A percentile compares a stretch with the other conserved stretches of the same genome.
Conservation (phyloP, 2,329 filamentous ascomycete species). For the Endoconidiophora laricicola region DNA sequence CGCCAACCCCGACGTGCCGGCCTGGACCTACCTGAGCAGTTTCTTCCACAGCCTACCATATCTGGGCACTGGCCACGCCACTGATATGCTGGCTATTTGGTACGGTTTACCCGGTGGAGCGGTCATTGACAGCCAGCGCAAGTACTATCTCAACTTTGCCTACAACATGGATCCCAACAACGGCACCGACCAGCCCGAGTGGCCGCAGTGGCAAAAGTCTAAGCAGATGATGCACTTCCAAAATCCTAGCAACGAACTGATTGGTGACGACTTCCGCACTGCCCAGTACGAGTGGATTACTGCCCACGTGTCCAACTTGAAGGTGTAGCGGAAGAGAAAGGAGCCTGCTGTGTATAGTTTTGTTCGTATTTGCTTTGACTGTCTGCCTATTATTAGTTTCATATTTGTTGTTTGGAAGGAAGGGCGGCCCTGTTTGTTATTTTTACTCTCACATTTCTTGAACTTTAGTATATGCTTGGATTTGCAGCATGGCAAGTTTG, state of each 20-base stretch:
- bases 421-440: neutral
- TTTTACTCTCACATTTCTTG: neutral
- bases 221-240: slow-evolving; percentile 20
- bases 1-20: slow-evolving; percentile 28
- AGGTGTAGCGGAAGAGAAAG: slow-evolving; percentile 10
- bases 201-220: slow-evolving; percentile 25
- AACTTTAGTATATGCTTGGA: too few species aligned
- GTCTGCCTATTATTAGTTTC: neutral
- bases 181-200: slow-evolving; percentile 18
- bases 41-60: slow-evolving; percentile 44
- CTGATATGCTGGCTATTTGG: slow-evolving; percentile 39
- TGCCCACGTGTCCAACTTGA: slow-evolving; percentile 1
- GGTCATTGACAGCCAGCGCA: slow-evolving; percentile 29
- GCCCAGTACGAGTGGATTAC: slow-evolving; percentile 14
- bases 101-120: slow-evolving; percentile 32
- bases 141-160: slow-evolving; percentile 43
- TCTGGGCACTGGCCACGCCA: slow-evolving; percentile 46
- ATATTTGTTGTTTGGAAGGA: neutral
- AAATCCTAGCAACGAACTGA: slow-evolving; percentile 10
- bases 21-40: slow-evolving; percentile 44
- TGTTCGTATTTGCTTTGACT: too few species aligned
- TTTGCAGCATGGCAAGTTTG: too few species aligned
- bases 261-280: slow-evolving; percentile 14
- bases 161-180: slow-evolving; percentile 39
- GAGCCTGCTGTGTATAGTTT: too few species aligned